Evolutionary conservation across 2,329 filamentous ascomycete species (phyloP), one percentile per base, ranked within the genome.

Genomic region (Amylocarpus encephaloides): DNA sequence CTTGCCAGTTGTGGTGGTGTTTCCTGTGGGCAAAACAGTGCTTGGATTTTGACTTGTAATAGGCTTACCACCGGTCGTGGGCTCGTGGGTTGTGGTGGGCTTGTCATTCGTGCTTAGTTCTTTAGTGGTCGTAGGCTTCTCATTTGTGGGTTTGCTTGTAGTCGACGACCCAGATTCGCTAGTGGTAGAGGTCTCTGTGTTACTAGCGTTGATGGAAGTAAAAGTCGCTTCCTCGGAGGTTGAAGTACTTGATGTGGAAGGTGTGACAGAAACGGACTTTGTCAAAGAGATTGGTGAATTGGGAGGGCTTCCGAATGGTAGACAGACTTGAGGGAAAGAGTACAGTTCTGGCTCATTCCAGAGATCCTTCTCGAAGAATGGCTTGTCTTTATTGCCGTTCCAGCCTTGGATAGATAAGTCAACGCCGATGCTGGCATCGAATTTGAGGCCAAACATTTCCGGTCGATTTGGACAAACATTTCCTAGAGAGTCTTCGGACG

Each of bases 381-480:
- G 22, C 13, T 48, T 39, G 6, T 39, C 36, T 5, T 34, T 44
- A 11, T 48, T 29, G 16, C 36, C 18, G 10, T 16, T 39, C 42
- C 39, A 48, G 11, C 38, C 45, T 45, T 41, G 22, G 3, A 48
- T 22, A 13, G 9, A 12, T 7, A 52, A 16, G 34, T 40, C 41
- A 5, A 45, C 40, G 19, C 22, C 50, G 19, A 52, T 36, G 5
- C 15, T 22, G 5, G 39, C 40, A 33, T 32, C 18, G 34, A 52
- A 44, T 32, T 45, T 48, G 11, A 48, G 26, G 2, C 50, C 50
- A 15, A 45, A 52, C 29, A 34, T 34, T 18, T 48, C 50, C 12
- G 22, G 32, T 9, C 33, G 43, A 18, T 45, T 45, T 2, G 40
- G 34, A 35, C 50, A 52, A 33, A 52, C 50, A 11, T 38, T 26